Base-by-base conservation (phyloP, 2,329 filamentous ascomycete species). In the Blastomyces emzantsi region DNA sequence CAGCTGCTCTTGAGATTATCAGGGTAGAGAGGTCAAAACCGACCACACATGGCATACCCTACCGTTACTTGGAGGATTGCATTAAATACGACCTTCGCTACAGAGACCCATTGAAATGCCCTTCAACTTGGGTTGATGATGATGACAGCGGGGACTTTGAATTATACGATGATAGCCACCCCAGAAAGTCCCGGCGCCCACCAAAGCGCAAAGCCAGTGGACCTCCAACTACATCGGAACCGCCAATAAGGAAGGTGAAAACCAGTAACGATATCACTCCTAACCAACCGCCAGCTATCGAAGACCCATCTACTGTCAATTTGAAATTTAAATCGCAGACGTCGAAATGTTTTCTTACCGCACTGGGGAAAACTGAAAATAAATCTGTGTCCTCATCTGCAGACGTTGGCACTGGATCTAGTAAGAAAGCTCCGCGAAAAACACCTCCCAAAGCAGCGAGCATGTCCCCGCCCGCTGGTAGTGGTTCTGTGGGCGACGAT, bases 121-220 rank as follows among this genome's bases (percentile, higher is more conserved):
- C 62, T 49, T 25, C 68, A 25, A 72, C 72, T 0, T 75, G 73
- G 65, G 54, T 76, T 13, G 76, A 78, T 63, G 64, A 71, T 1
- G 75, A 78, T 33, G 61, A 71, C 0, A 75, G 72, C 28, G 73
- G 73, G 2, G 69, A 75, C 56, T 78, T 76, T 62, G 66, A 73
- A 59, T 74, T 68, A 64, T 33, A 47, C 28, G 43, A 59, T 6
- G 60, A 63, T 33, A 51, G 43, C n/a, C 47, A 17, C 25, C 2
- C n/a, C 36, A 60, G 54, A 28, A 51, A 36, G 36, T 17, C 33
- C 19, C 55, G 11, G 33, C 60, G 60, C 13, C 15, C 51, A 30
- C 8, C 30, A 39, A 57, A 63, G 54, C 52, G 52, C 43, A 59
- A 57, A 49, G 13, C 52, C 1, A 49, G 2, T 15, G 56, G n/a